phyloP scores from a whole-genome alignment of 208 protist genomes.

The Leishmania lainsoni region DNA sequence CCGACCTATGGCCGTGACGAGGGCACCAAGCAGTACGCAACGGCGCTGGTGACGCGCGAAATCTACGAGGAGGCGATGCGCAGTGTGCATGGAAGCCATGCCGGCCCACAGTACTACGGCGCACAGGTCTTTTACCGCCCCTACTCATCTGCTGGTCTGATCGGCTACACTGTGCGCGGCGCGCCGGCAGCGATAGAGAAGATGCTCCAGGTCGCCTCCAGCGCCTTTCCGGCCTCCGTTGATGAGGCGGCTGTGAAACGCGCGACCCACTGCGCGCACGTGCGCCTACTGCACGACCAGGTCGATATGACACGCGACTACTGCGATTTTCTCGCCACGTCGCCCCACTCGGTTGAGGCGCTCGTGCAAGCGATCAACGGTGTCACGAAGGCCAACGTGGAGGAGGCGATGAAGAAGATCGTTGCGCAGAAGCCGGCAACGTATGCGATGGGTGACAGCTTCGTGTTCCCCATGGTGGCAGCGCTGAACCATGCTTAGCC shows the following conservation, averaged over 20 bases:
- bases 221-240: constrained; percentile 44
- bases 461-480: constrained; percentile 54
- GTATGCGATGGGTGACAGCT: constrained; percentile 69
- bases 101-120: constrained; percentile 40
- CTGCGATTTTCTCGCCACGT: constrained; percentile 83
- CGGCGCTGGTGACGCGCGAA: constrained; percentile 68
- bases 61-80: constrained; percentile 55
- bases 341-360: constrained; percentile 36
- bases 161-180: constrained; percentile 77
- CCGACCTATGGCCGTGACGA: constrained; percentile 61
- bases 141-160: constrained; percentile 72
- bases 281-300: constrained; percentile 53
- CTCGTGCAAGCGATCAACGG: constrained; percentile 50
- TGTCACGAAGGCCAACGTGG: constrained; percentile 64
- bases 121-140: constrained; percentile 79
- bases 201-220: constrained; percentile 40
- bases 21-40: constrained; percentile 52
- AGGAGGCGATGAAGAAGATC: constrained; percentile 44
- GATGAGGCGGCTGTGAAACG: constrained; percentile 35
- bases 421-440: constrained; percentile 47
- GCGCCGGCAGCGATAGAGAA: constrained; percentile 43
- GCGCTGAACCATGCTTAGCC: constrained; percentile 46
- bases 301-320: constrained; percentile 76
- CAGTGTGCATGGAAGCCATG: constrained; percentile 21
- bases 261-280: constrained; percentile 44